Conservation (phyloP, 306 rosid genomes). For the Biancaea sappan region DNA sequence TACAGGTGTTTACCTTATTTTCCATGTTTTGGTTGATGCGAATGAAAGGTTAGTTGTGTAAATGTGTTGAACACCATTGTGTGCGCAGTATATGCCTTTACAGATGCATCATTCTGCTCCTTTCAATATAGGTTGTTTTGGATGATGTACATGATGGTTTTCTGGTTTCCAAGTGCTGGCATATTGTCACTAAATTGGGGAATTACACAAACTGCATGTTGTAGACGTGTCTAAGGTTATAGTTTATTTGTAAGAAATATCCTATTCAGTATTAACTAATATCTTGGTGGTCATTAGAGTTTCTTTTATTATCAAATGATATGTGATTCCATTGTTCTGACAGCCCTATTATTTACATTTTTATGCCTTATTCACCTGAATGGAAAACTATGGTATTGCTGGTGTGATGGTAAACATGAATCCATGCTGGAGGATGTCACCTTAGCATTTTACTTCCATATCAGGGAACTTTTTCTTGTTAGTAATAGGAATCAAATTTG, state of each 20-base stretch:
- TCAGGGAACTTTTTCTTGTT: neutral
- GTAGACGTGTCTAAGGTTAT: neutral
- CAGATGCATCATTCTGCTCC: constrained; percentile 3
- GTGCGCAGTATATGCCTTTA: neutral
- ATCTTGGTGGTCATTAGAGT: neutral
- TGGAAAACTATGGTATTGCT: neutral
- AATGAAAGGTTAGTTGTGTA: constrained; percentile 1
- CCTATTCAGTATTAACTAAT: neutral
- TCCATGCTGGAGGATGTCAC: neutral
- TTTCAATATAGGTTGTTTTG: neutral
- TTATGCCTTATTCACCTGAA: neutral
- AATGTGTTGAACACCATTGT: neutral
- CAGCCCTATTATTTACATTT: neutral
- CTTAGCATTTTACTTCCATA: constrained; percentile 5
- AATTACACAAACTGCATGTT: neutral
- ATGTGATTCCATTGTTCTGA: neutral
- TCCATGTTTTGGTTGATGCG: neutral
- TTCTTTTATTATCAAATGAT: neutral
- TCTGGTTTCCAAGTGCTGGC: constrained; percentile 10
- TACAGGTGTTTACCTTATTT: constrained; percentile 13
- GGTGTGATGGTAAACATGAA: neutral
- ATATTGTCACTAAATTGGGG: neutral
- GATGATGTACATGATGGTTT: neutral
- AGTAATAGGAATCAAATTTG: neutral
- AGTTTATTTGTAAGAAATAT: constrained; percentile 9